Conservation (phyloP, 2,329 filamentous ascomycete species). For the Dryadomyces quercivorus region DNA sequence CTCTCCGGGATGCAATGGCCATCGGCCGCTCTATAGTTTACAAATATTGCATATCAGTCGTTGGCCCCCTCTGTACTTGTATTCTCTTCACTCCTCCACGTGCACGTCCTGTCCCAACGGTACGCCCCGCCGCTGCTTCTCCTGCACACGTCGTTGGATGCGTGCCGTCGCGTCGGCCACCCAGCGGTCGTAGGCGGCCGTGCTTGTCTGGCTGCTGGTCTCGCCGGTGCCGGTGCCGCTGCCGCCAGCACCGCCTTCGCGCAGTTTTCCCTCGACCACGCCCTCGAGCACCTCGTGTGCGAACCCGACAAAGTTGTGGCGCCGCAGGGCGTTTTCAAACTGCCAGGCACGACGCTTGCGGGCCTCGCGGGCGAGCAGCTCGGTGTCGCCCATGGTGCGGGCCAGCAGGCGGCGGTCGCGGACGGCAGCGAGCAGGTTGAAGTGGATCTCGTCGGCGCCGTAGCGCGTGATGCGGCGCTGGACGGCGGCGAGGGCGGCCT, state of each 20-base stretch:
- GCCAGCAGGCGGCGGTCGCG: slow-evolving; percentile 69
- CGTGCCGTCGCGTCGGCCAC: slow-evolving; percentile 42
- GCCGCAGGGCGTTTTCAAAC: slow-evolving; percentile 85
- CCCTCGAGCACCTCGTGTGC: slow-evolving; percentile 81
- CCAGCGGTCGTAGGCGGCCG: slow-evolving; percentile 58
- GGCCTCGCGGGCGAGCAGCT: slow-evolving; percentile 68
- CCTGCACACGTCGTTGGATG: slow-evolving; percentile 20
- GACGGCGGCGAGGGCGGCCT: slow-evolving; percentile 75
- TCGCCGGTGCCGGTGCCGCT: slow-evolving; percentile 24
- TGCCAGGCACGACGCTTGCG: slow-evolving; percentile 76
- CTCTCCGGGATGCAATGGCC: too few species aligned
- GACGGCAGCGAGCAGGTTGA: slow-evolving; percentile 91
- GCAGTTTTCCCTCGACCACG: slow-evolving; percentile 64
- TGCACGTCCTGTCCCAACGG: slow-evolving; percentile 16
- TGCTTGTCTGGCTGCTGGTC: neutral
- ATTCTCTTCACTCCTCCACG: slow-evolving; percentile 15
- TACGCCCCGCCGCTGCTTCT: slow-evolving; percentile 17
- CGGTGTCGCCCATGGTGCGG: slow-evolving; percentile 68
- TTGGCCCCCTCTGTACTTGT: too few species aligned
- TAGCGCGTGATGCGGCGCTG: slow-evolving; percentile 76
- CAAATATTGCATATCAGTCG: too few species aligned
- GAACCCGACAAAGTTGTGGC: slow-evolving; percentile 95
- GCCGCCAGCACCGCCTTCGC: slow-evolving; percentile 32
- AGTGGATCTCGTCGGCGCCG: slow-evolving; percentile 76
- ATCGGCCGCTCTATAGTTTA: too few species aligned